Base-by-base conservation (phyloP, 139 green algal genomes). In the Pedinophyceae sp. region DNA sequence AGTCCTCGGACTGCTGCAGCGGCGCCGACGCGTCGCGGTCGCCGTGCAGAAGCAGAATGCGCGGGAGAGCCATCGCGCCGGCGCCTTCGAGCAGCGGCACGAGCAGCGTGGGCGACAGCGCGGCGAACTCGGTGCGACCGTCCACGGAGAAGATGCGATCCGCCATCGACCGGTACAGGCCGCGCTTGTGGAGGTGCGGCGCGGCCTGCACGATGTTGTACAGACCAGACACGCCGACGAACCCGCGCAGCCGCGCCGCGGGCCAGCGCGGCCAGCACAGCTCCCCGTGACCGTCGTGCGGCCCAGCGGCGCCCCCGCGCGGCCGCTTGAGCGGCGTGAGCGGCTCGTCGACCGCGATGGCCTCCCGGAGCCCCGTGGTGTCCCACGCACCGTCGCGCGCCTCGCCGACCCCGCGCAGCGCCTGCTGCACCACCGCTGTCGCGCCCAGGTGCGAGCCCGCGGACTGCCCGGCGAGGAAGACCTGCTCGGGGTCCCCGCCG, bases 381-480 rank as follows among this genome's bases (percentile, higher is more conserved):
- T n/a, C n/a, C n/a, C n/a, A n/a, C n/a, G n/a, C n/a, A n/a, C n/a
- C n/a, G n/a, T n/a, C n/a, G n/a, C n/a, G n/a, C n/a, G n/a, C n/a
- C n/a, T n/a, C n/a, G n/a, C n/a, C n/a, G n/a, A n/a, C n/a, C n/a
- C n/a, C n/a, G n/a, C n/a, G n/a, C 34, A 43, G 34, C 10, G 73
- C 78, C 73, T 94, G 86, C 17, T 62, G 55, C 0, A 95, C 47
- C 0, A 94, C 58, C 1, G 80, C 71, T 29, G 93, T 57, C 4
- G 71, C 59, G 1, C 65, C 68, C 43, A 96, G 76, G 57, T 96
- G 87, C 1, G 73, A 86, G 0, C 87, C 87, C 16, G 85, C 87
- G 3, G 70, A 86, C 71, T 96, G 87, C 0, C 87, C 87, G 30
- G 88, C 76, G 2, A 96, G 49, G 27, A 75, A 77, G 24, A 94